Percentiles rank a stretch among this genome's conserved stretches.
These are phyloP conservation scores for Podaxis sp. DNA, from an alignment of 768 basidiomycete genomes.

Conservation along the genomic window DNA sequence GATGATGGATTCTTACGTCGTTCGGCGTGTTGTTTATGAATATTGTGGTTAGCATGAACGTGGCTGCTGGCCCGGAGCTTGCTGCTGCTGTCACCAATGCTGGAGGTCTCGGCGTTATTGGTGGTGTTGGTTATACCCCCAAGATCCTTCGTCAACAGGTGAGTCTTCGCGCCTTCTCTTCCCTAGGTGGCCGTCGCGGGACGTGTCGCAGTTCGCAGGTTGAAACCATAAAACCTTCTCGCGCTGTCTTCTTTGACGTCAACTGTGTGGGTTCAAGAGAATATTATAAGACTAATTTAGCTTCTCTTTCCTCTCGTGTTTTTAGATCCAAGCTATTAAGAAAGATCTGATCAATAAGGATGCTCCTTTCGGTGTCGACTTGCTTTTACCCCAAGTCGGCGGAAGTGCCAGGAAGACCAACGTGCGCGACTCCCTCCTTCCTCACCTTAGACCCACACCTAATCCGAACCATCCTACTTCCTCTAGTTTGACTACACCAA, in stretches of 20 bases:
- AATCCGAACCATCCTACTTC: background rate
- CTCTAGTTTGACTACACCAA: conserved; percentile 84
- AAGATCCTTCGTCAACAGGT: conserved; percentile 80
- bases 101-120: conserved; percentile 91
- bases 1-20: background rate
- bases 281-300: conserved; percentile 16
- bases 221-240: background rate
- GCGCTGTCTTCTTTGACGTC: conserved; percentile 14
- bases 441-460: background rate
- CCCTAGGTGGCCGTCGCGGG: background rate
- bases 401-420: conserved; percentile 91
- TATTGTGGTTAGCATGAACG: conserved; percentile 48
- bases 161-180: conserved; percentile 18
- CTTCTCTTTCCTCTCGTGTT: conserved; percentile 19
- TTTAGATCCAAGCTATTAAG: conserved; percentile 73
- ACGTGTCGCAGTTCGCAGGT: background rate
- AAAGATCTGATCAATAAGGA: conserved; percentile 69
- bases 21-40: background rate
- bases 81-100: conserved; percentile 95
- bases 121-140: conserved; percentile 85
- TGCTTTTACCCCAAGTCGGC: conserved; percentile 85
- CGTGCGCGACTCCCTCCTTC: conserved; percentile 36
- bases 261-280: conserved; percentile 5
- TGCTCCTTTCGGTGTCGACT: conserved; percentile 88
- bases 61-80: conserved; percentile 66